Percentiles rank a stretch among this genome's conserved stretches.
Evolutionary conservation across 768 basidiomycete genomes (phyloP).

Genomic region (Suillus sp.): DNA sequence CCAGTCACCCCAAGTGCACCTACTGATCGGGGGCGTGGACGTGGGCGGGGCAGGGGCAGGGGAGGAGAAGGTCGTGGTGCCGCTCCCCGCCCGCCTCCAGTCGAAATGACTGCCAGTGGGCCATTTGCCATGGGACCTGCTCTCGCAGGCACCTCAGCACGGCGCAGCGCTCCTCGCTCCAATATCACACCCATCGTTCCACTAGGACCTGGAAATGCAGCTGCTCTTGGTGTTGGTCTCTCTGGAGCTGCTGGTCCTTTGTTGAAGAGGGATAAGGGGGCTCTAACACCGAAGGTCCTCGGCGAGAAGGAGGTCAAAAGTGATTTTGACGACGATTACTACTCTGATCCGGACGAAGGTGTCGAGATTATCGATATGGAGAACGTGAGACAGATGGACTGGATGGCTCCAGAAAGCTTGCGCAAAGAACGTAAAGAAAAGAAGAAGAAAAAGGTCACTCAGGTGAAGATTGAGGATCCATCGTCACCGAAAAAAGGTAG

Average conservation of each 20-base stretch:
- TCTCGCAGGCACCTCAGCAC: slow-evolving; percentile 56
- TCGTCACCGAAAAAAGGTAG: slow-evolving; percentile 36
- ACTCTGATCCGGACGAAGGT: slow-evolving; percentile 87
- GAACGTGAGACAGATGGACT: slow-evolving; percentile 75
- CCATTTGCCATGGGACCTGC: slow-evolving; percentile 88
- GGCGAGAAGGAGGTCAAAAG: slow-evolving; percentile 28
- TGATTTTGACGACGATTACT: slow-evolving; percentile 63
- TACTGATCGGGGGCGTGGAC: slow-evolving; percentile 46
- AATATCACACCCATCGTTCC: slow-evolving; percentile 56
- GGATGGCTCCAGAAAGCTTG: slow-evolving; percentile 84
- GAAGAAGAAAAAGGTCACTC: slow-evolving; percentile 37
- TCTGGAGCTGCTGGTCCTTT: slow-evolving; percentile 52
- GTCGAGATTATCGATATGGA: slow-evolving; percentile 88
- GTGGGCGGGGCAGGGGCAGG: slow-evolving; percentile 52
- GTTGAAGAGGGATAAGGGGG: slow-evolving; percentile 46
- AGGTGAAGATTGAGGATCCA: slow-evolving; percentile 50
- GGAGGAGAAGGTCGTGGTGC: slow-evolving; percentile 55
- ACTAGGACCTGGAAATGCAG: slow-evolving; percentile 35
- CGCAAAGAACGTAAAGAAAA: slow-evolving; percentile 47
- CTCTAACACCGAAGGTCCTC: slow-evolving; percentile 24
- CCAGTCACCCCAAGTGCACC: slow-evolving; percentile 34
- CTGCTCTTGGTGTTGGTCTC: slow-evolving; percentile 50
- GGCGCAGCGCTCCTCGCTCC: slow-evolving; percentile 54
- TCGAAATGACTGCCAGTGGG: slow-evolving; percentile 83
- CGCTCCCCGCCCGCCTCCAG: slow-evolving; percentile 47